Evolutionary conservation across 1,284 basidiomycete species (phyloP), one percentile per base, ranked within the genome.

Genomic region (Sphagnurus paluster): DNA sequence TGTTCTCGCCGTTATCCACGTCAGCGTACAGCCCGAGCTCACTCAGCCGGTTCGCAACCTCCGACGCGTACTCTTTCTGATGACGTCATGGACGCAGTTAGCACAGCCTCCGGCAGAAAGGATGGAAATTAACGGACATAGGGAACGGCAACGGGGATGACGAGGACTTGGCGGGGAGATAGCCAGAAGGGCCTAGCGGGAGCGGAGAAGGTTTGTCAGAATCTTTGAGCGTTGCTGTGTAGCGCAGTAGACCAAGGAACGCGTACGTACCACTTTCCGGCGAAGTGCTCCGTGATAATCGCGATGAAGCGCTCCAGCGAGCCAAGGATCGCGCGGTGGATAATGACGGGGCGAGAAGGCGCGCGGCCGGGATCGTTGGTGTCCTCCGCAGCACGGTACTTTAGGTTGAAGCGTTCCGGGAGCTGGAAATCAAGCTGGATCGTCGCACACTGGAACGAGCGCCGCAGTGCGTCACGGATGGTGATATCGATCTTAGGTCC

Each of bases 341-440:
- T 98, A 77, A 99, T 98, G 58, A 99, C 96, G 4, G 97, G 97
- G 39, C 95, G 76, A 29, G 79, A 71, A 14, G 81, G 76, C 16
- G 85, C 75, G 52, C 74, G 77, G 55, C 83, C 80, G 13, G 79
- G 69, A 40, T 71, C 75, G 10, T 74, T 69, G 14, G 74, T 71
- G 48, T 87, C 86, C 42, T 86, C 84, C 13, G 82, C 79, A 4
- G 84, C 84, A 33, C 93, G 89, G 73, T 94, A 99, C 63, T 89
- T 89, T 54, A 99, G 79, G 69, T 97, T 89, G 78, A 99, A 99
- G 40, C 93, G 87, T 63, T 98, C 89, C n/a, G 97, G 97, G 7
- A 99, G 82, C 69, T 99, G 93, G 83, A 98, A 99, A 74, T 99
- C 97, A 55, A 99, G 90, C 70, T 99, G 91, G 67, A 99, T 98